Evolutionary conservation across 768 basidiomycete genomes (phyloP), one percentile per base, ranked within the genome.

Genomic region (Leucosporidium scottii): DNA sequence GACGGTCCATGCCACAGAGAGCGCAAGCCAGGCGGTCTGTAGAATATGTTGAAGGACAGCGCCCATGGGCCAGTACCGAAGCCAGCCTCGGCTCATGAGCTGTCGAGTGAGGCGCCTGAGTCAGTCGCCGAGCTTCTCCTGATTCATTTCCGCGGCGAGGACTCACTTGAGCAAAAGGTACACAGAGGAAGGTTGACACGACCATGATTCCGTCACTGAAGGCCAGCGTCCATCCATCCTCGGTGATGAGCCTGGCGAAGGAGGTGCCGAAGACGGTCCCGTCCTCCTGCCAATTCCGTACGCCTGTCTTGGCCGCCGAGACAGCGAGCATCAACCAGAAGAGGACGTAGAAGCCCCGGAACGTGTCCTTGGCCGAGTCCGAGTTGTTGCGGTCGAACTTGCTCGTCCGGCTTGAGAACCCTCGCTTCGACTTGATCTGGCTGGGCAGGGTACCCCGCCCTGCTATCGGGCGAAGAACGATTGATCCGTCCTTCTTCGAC

Each of bases 1-100:
- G 76, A 90, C 93, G 0, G 93, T 96, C 93, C 93, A 97, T 55
- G 82, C 85, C 39, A 98, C 83, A 4, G 88, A 87, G 15, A 82
- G 79, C 50, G 82, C 83, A n/a, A 98, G 82, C 39, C 91, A 84
- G 1, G 79, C 74, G 0, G 88, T 84, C 79, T 98, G 94, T 59
- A 86, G 82, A 18, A 82, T 30, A 78, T 98, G 93, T 75, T 99
- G 96, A 1, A 97, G 74, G 30, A 86, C 73, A 23, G 88, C 68
- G 25, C 91, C 93, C 0, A 83, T 81, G 84, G 84, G 87, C 76
- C 89, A 84, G 77, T 93, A 96, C 47, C 77, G 81, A 73, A 94
- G 86, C 87, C 88, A 90, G 7, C 91, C 87, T 39, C 84, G 84
- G 74, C 83, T 83, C 65, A 96, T 74, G 44, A 76, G 59, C 75